Base-by-base conservation (phyloP, 495 filamentous ascomycete genomes). In the Cryomyces minteri region DNA sequence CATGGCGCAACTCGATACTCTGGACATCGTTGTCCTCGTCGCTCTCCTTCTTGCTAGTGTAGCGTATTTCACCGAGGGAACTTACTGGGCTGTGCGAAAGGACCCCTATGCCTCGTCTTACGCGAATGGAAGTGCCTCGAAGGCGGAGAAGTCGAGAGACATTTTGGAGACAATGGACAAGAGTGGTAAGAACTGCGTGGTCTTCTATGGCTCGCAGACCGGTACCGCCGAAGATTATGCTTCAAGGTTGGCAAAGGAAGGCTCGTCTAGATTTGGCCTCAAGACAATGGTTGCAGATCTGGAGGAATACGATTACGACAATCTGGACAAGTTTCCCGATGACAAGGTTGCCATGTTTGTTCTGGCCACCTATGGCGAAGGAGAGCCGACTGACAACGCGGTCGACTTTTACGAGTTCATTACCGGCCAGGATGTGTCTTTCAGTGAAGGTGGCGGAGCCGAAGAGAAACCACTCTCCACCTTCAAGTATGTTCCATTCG, bases 331-430 rank as follows among this genome's bases (percentile, higher is more conserved):
- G 31, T 78, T 96, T 55, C 81, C 87, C 18, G 77, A 78, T 44
- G 85, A 94, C 61, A 93, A 94, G 67, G 63, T 96, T 41, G 84
- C 82, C 43, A 77, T 96, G 62, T 96, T 99, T 61, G 85, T 99
- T 44, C 69, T 99, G 43, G 90, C 90, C 29, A 99, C 90, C 33
- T 99, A 99, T 58, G 90, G 90, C 44, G 90, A 99, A 67, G 90
- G 90, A 50, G 90, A 99, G 62, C 90, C 90, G 11, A 99, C 90
- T 12, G 90, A 99, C 58, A 99, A 99, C 59, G 90, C 90, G 3
- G 92, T 96, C 34, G 92, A 96, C 48, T 96, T 96, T 67, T 95
- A 93, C 67, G 92, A 96, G 57, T 96, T 95, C 67, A 74, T 96
- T 61, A 83, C 70, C 41, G 72, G 72, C 43, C 85, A 94, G 11